A percentile compares a stretch with the other conserved stretches of the same genome.
These are phyloP conservation scores for Colletotrichum melonis DNA, from an alignment of 2,329 filamentous ascomycete species.

Conservation along the genomic window DNA sequence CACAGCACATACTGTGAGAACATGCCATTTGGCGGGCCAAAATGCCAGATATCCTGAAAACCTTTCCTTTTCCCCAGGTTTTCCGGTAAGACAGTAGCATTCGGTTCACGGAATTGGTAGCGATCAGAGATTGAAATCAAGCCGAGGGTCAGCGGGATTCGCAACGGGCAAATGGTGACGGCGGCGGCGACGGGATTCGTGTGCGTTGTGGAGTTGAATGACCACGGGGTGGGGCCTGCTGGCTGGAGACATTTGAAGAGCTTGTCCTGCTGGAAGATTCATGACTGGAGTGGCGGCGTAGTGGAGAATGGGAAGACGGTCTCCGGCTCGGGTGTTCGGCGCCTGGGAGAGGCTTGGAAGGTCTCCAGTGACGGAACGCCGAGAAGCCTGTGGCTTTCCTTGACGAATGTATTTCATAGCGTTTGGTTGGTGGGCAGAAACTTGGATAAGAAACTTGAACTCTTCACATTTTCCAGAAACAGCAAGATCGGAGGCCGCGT, in stretches of 20 bases:
- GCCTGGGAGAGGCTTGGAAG: neutral
- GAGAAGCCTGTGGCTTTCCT: neutral
- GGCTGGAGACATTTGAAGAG: neutral
- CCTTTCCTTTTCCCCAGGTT: neutral
- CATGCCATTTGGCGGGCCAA: neutral
- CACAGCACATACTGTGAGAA: neutral
- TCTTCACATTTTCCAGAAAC: too few relatives aligned
- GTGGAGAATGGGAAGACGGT: neutral
- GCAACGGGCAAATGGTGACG: neutral
- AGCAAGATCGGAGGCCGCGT: slow-evolving; percentile 22
- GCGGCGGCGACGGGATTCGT: neutral
- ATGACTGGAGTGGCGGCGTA: neutral
- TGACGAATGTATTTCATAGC: too few relatives aligned
- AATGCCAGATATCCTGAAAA: neutral
- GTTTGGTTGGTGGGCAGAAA: too few relatives aligned
- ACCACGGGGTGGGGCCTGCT: too few relatives aligned
- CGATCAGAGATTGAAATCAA: neutral
- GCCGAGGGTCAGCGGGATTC: neutral
- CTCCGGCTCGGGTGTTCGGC: neutral
- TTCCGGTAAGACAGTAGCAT: too few relatives aligned
- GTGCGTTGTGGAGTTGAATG: neutral
- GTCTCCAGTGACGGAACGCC: neutral
- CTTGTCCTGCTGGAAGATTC: neutral
- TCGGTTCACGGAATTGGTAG: neutral
- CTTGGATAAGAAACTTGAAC: too few relatives aligned